Percentiles rank a stretch among this genome's conserved stretches.
Evolutionary conservation across 2,329 filamentous ascomycete genomes (phyloP).

Genomic region (Aspergillus sp.): DNA sequence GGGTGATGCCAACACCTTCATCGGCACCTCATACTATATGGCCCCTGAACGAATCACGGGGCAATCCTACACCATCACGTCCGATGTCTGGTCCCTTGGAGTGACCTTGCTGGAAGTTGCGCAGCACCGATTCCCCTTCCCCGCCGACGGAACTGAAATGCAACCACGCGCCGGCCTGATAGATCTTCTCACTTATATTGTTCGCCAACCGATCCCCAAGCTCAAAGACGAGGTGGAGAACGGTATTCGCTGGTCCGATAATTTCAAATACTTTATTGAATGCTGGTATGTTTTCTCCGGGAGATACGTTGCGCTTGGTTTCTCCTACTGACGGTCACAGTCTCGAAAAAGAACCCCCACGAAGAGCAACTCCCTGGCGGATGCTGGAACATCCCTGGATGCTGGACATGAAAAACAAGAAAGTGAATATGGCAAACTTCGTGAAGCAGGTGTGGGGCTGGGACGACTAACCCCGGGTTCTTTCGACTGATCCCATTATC

Average conservation of each 20-base stretch:
- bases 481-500: slow-evolving; percentile 4
- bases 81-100: slow-evolving; percentile 95
- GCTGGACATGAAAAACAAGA: slow-evolving; percentile 90
- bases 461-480: slow-evolving; percentile 58
- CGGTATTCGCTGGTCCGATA: slow-evolving; percentile 90
- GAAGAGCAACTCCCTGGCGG: slow-evolving; percentile 91
- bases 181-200: slow-evolving; percentile 94
- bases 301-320: slow-evolving; percentile 1
- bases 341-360: slow-evolving; percentile 85
- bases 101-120: slow-evolving; percentile 99
- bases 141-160: slow-evolving; percentile 92
- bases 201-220: slow-evolving; percentile 89
- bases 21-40: slow-evolving; percentile 99
- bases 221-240: slow-evolving; percentile 91
- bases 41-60: slow-evolving; percentile 96
- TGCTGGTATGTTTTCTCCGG: slow-evolving; percentile 71
- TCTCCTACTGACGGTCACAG: slow-evolving; percentile 46
- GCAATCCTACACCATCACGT: slow-evolving; percentile 97
- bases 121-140: slow-evolving; percentile 97
- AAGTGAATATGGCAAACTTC: slow-evolving; percentile 96
- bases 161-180: slow-evolving; percentile 90
- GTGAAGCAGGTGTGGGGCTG: slow-evolving; percentile 95
- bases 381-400: slow-evolving; percentile 99
- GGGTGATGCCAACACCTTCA: slow-evolving; percentile 97
- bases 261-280: slow-evolving; percentile 99